Evolutionary conservation across 2,329 filamentous ascomycete genomes (phyloP).

Genomic region (Penicillium sp.): DNA sequence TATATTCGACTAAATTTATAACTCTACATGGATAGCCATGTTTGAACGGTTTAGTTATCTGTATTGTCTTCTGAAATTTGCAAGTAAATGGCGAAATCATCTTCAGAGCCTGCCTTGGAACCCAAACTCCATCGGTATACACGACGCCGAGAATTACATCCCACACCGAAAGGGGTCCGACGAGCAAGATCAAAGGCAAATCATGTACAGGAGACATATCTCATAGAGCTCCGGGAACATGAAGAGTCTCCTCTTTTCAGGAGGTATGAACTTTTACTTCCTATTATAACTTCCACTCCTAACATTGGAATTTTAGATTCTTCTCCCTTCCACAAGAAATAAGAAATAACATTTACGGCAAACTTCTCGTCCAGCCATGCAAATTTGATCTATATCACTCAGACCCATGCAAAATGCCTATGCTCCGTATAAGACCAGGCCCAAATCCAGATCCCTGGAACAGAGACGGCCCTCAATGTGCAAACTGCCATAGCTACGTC

Average conservation of each 20-base stretch:
- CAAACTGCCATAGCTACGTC: not conserved
- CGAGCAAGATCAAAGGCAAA: not conserved
- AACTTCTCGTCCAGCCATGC: slow-evolving; percentile 16
- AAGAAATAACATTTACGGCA: slow-evolving; percentile 7
- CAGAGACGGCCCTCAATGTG: not conserved
- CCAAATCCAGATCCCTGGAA: not conserved
- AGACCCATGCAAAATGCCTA: slow-evolving; percentile 16
- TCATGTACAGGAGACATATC: not conserved
- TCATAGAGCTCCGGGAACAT: not conserved
- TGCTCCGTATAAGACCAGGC: not conserved
- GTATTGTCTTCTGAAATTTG: not conserved
- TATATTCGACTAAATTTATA: not conserved
- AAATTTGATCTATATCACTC: slow-evolving; percentile 23
- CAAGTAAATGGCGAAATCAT: not conserved
- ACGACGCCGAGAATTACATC: not conserved
- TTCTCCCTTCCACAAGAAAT: slow-evolving; percentile 16
- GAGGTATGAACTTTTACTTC: not conserved
- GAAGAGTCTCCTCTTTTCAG: not conserved
- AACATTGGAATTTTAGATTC: slow-evolving; percentile 4
- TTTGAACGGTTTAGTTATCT: not conserved
- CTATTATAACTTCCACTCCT: not conserved
- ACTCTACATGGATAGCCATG: not conserved
- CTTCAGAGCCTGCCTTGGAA: not conserved
- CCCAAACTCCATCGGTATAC: not conserved
- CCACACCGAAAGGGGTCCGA: not conserved